These are phyloP conservation scores for Ustilago trichophora DNA, from an alignment of 1,284 basidiomycete species.

Conservation along the genomic window DNA sequence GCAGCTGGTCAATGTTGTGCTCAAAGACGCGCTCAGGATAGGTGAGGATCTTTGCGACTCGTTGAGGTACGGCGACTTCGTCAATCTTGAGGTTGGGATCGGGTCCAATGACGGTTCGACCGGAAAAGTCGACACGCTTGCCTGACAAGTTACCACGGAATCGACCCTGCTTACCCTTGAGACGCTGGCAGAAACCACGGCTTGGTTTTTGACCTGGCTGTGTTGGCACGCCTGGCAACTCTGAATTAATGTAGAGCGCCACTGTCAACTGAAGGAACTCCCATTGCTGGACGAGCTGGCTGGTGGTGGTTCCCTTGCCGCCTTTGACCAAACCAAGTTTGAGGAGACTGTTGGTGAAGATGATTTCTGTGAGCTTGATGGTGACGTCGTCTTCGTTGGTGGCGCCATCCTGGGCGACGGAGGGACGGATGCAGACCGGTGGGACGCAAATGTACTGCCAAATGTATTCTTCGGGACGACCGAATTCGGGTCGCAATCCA, in stretches of 20 bases:
- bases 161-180: constrained; percentile 98
- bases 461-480: constrained; percentile 94
- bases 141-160: constrained; percentile 98
- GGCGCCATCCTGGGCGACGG: constrained; percentile 86
- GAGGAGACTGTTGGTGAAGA: constrained; percentile 92
- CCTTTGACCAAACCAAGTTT: constrained; percentile 83
- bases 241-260: constrained; percentile 98
- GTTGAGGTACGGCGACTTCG: constrained; percentile 84
- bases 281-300: constrained; percentile 81
- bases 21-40: constrained; percentile 94
- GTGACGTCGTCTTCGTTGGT: constrained; percentile 96
- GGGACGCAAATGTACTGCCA: constrained; percentile 99
- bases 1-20: constrained; percentile 85
- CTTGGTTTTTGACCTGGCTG: constrained; percentile 63
- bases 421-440: constrained; percentile 95
- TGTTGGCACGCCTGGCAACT: constrained; percentile 77
- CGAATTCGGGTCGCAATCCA: constrained; percentile 86
- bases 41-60: constrained; percentile 93
- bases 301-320: constrained; percentile 63
- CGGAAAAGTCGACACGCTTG: constrained; percentile 99
- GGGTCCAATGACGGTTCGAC: constrained; percentile 96
- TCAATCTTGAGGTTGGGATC: constrained; percentile 98
- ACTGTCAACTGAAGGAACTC: constrained; percentile 93
- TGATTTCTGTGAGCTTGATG: constrained; percentile 96
- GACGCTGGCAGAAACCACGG: constrained; percentile 89